Evolutionary conservation across 1,284 basidiomycete species (phyloP).

Genomic region (Hemileia vastatrix): DNA sequence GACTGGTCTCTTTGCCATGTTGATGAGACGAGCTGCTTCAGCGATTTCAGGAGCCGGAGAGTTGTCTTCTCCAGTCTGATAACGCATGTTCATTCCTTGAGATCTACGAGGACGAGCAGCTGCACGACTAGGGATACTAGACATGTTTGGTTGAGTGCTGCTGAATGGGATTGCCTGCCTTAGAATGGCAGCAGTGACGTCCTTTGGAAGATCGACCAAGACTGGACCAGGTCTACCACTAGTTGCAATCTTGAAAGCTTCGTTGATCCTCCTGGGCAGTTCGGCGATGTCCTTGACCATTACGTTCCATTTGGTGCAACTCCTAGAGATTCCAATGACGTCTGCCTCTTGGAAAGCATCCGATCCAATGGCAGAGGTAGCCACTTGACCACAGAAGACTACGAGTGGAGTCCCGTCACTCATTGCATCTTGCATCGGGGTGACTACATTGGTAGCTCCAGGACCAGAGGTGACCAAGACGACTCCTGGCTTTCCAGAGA

Average conservation of each 20-base stretch:
- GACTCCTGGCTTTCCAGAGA: constrained; percentile 94
- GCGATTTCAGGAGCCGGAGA: constrained; percentile 55
- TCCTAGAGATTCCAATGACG: constrained; percentile 84
- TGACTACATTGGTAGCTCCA: constrained; percentile 94
- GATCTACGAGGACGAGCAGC: constrained; percentile 32
- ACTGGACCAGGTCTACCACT: constrained; percentile 93
- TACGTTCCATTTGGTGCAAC: constrained; percentile 99
- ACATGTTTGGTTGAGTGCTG: constrained; percentile 69
- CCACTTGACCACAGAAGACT: constrained; percentile 94
- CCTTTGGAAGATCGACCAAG: constrained; percentile 93
- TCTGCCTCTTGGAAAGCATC: constrained; percentile 99
- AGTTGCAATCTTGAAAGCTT: constrained; percentile 98
- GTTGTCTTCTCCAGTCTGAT: not conserved
- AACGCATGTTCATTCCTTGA: not conserved
- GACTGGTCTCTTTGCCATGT: constrained; percentile 77
- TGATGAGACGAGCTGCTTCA: constrained; percentile 80
- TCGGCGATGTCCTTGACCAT: constrained; percentile 98
- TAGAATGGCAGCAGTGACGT: constrained; percentile 85
- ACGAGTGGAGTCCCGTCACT: constrained; percentile 92
- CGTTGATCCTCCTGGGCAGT: constrained; percentile 88
- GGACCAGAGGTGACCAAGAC: constrained; percentile 96
- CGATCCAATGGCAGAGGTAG: constrained; percentile 87
- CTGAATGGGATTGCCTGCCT: constrained; percentile 75
- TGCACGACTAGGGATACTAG: constrained; percentile 37
- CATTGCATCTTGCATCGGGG: constrained; percentile 93